Percentiles rank a stretch among this genome's conserved stretches.
These are phyloP conservation scores for Calonectria ilicicola DNA, from an alignment of 2,329 filamentous ascomycete genomes.

Conservation along the genomic window DNA sequence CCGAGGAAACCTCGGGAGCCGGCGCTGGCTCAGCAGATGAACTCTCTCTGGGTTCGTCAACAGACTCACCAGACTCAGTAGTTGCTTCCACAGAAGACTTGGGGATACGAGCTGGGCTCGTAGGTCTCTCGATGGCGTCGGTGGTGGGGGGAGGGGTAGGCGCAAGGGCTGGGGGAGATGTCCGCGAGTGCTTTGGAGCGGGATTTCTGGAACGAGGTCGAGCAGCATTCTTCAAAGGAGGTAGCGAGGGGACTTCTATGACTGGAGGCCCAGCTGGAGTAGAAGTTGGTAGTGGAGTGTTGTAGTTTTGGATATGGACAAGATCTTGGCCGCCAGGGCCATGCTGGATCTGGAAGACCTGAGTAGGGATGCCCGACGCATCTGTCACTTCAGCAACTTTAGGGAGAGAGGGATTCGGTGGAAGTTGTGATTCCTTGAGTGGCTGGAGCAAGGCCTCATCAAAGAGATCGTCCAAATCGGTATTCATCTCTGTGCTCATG, in stretches of 20 bases:
- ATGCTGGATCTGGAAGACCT: constrained; percentile 57
- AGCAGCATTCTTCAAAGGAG: constrained; percentile 35
- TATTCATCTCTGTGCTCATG: constrained; percentile 86
- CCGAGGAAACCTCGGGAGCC: constrained; percentile 27
- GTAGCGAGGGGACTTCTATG: constrained; percentile 38
- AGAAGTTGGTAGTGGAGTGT: constrained; percentile 43
- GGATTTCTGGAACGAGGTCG: constrained; percentile 26
- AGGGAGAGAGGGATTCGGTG: constrained; percentile 28
- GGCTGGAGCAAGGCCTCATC: constrained; percentile 68
- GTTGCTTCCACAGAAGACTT: constrained; percentile 23
- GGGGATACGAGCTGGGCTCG: constrained; percentile 40
- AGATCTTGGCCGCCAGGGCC: constrained; percentile 50
- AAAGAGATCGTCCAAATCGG: constrained; percentile 76
- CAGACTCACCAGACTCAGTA: constrained; percentile 19
- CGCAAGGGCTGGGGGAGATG: constrained; percentile 42
- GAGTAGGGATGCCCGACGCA: constrained; percentile 52
- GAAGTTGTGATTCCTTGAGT: constrained; percentile 49
- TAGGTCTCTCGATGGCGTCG: constrained; percentile 49
- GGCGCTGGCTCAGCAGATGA: constrained; percentile 34
- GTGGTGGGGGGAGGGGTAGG: constrained; percentile 56
- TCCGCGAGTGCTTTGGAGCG: constrained; percentile 35
- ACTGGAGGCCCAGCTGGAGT: constrained; percentile 31
- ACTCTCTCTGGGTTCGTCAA: constrained; percentile 19
- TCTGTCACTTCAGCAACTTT: constrained; percentile 49
- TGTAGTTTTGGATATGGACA: constrained; percentile 51